Conservation (phyloP, 129 eudicot genomes). For the Logfia minima region DNA sequence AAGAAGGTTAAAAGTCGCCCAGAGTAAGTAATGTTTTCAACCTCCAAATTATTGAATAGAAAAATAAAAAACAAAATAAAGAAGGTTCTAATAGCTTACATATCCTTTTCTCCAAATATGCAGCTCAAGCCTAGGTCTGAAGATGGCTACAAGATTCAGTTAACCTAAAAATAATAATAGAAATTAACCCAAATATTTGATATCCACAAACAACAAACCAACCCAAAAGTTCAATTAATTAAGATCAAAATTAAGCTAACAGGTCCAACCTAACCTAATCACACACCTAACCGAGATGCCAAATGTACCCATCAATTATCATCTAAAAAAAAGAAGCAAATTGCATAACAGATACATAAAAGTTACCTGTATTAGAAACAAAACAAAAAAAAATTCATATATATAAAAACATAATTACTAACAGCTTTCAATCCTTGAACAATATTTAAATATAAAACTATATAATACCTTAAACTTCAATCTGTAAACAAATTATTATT, state of each 20-base stretch:
- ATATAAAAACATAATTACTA: too few species aligned
- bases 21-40: not conserved
- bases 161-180: not conserved
- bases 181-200: too few species aligned
- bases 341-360: not conserved
- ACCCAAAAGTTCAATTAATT: not conserved
- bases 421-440: not conserved
- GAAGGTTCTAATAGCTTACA: constrained; percentile 35
- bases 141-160: constrained; percentile 15
- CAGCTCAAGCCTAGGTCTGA: constrained; percentile 39
- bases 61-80: not conserved
- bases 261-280: constrained; percentile 5
- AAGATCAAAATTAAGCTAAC: constrained; percentile 4
- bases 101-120: constrained; percentile 26
- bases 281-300: too few species aligned
- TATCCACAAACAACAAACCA: not conserved
- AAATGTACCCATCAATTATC: too few species aligned
- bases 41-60: not conserved
- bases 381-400: not conserved
- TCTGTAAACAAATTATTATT: not conserved
- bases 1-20: constrained; percentile 1
- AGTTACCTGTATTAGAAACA: not conserved
- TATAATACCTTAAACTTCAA: constrained; percentile 21
- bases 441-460: not conserved
- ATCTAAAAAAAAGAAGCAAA: too few species aligned